Evolutionary conservation across 305 asterid genomes (phyloP).

Genomic region (Solanum hybrid): DNA sequence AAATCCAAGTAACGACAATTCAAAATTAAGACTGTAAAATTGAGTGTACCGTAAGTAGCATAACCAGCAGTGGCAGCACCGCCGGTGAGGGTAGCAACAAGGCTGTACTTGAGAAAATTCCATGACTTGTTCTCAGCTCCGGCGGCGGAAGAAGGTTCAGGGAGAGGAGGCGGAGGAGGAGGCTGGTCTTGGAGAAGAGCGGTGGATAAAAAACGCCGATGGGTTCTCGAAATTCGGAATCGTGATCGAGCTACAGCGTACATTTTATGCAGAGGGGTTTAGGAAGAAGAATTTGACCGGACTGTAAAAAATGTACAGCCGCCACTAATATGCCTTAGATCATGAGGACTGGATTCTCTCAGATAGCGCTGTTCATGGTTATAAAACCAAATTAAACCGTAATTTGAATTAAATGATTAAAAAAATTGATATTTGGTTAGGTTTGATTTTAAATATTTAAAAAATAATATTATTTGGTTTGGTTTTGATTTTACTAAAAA

Average conservation of each 20-base stretch:
- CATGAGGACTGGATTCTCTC: background rate
- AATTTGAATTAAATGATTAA: no score
- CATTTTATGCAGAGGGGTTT: constrained; percentile 31
- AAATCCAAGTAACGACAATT: background rate
- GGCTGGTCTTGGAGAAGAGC: constrained; percentile 15
- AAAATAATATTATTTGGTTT: no score
- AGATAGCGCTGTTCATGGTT: no score
- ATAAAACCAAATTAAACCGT: no score
- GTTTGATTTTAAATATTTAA: no score
- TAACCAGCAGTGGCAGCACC: constrained; percentile 61
- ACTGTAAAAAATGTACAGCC: background rate
- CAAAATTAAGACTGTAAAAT: background rate
- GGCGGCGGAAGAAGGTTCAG: constrained; percentile 28
- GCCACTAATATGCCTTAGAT: background rate
- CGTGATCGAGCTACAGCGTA: constrained; percentile 35
- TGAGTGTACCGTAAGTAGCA: constrained; percentile 54
- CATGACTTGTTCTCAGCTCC: constrained; percentile 42
- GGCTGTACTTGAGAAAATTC: constrained; percentile 52
- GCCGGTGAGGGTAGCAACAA: constrained; percentile 47
- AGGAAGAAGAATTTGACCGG: background rate
- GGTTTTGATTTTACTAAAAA: no score
- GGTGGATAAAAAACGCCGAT: constrained; percentile 24
- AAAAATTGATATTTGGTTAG: no score
- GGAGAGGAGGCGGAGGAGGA: constrained; percentile 16
- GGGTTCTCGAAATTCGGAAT: constrained; percentile 23